These are phyloP conservation scores for Cercophora scortea DNA, from an alignment of 495 filamentous ascomycete species.

Conservation along the genomic window DNA sequence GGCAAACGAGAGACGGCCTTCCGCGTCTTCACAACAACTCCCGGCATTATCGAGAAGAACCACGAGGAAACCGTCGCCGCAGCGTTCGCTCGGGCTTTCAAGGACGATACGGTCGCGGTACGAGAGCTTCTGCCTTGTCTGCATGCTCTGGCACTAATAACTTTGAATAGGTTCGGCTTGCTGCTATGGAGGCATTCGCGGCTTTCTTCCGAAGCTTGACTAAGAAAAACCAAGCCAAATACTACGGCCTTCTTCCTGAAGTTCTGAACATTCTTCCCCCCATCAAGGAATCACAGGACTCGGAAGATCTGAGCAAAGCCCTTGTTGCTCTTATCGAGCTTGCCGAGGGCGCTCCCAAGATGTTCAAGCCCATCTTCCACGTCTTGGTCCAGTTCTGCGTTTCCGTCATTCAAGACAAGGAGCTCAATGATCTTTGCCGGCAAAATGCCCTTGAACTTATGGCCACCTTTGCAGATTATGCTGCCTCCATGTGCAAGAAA, in stretches of 20 bases:
- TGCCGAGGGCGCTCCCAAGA: conserved; percentile 82
- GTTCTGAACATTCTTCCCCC: conserved; percentile 89
- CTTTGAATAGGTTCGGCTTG: conserved; percentile 60
- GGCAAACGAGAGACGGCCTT: conserved; percentile 84
- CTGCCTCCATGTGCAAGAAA: conserved; percentile 88
- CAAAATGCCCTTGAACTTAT: conserved; percentile 96
- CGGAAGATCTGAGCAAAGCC: conserved; percentile 81
- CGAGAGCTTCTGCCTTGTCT: conserved; percentile 9
- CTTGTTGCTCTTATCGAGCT: conserved; percentile 88
- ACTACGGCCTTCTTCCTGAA: conserved; percentile 75
- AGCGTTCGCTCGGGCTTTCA: conserved; percentile 86
- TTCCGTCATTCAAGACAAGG: conserved; percentile 90
- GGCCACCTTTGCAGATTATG: conserved; percentile 96
- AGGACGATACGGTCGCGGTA: conserved; percentile 76
- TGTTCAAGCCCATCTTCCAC: conserved; percentile 91
- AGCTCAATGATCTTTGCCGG: conserved; percentile 77
- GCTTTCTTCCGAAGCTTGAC: conserved; percentile 85
- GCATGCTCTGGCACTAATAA: too few relatives aligned
- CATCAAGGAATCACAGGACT: conserved; percentile 81
- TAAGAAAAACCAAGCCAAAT: conserved; percentile 82
- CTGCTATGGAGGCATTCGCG: conserved; percentile 94
- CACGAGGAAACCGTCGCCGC: conserved; percentile 78
- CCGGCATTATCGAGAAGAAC: conserved; percentile 91
- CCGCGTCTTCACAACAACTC: conserved; percentile 89
- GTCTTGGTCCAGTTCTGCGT: conserved; percentile 88